A percentile compares a stretch with the other conserved stretches of the same genome.
Conservation (phyloP, 2,329 filamentous ascomycete species). For the Aspergillus sclerotialis region DNA sequence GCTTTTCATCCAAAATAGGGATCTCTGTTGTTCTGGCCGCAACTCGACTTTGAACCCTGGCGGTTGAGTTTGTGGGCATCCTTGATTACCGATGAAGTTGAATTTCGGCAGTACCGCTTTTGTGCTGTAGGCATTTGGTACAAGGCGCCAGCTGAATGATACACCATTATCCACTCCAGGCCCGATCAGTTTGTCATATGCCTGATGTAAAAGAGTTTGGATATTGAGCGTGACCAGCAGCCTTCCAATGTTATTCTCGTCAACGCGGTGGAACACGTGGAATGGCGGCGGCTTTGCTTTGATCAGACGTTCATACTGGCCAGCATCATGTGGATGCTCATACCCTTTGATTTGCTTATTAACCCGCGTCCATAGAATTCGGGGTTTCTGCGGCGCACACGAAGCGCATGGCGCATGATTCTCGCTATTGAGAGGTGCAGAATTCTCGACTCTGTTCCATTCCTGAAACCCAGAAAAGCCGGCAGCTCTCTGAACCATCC, state of each 20-base stretch:
- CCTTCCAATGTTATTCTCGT: conserved; percentile 22
- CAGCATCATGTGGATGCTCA: conserved; percentile 47
- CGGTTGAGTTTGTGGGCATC: conserved; percentile 26
- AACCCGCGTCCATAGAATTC: conserved; percentile 26
- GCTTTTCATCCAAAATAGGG: conserved; percentile 53
- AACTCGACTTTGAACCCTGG: conserved; percentile 34
- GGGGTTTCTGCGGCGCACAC: conserved; percentile 28
- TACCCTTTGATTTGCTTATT: conserved; percentile 33
- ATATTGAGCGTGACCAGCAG: conserved; percentile 35
- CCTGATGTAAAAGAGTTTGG: conserved; percentile 30
- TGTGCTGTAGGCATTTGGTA: conserved; percentile 37
- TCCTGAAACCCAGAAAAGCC: conserved; percentile 17
- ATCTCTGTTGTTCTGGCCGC: conserved; percentile 47
- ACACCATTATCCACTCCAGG: conserved; percentile 7
- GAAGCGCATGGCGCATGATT: conserved; percentile 12
- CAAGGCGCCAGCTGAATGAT: conserved; percentile 40
- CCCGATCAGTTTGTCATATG: conserved; percentile 19
- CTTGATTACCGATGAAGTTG: conserved; percentile 36
- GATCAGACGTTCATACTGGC: conserved; percentile 43
- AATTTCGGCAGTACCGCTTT: conserved; percentile 33
- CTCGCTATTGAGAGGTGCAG: not conserved
- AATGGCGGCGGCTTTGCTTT: conserved; percentile 43
- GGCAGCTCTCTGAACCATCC: conserved; percentile 25
- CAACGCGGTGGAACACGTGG: conserved; percentile 29
- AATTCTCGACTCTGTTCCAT: conserved; percentile 19